Percentiles rank a stretch among this genome's conserved stretches.
phyloP scores from a whole-genome alignment of 805 yeast species.

The Debaryomyces maramus region DNA sequence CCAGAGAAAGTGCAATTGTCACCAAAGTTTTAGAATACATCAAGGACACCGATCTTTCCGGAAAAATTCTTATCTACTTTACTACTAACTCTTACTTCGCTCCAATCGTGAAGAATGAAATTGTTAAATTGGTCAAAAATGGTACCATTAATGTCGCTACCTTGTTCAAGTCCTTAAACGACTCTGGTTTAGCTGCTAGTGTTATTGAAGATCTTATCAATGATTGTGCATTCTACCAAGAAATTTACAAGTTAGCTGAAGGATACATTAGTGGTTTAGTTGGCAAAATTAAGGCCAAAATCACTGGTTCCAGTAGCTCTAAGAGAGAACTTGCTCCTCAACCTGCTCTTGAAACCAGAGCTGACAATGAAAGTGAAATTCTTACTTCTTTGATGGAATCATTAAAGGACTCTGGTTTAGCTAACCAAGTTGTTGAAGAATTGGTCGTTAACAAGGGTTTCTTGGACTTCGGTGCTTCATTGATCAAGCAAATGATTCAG shows the following conservation, averaged over 20 bases:
- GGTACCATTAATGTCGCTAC: conserved; percentile 35
- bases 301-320: conserved; percentile 18
- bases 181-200: conserved; percentile 41
- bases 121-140: conserved; percentile 29
- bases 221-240: conserved; percentile 41
- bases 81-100: conserved; percentile 32
- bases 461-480: conserved; percentile 39
- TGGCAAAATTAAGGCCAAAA: conserved; percentile 20
- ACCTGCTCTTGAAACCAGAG: conserved; percentile 12
- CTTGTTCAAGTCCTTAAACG: conserved; percentile 39
- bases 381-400: conserved; percentile 42
- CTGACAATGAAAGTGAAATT: conserved; percentile 13
- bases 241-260: conserved; percentile 38
- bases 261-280: conserved; percentile 32
- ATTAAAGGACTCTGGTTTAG: conserved; percentile 44
- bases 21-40: conserved; percentile 40
- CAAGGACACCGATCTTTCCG: conserved; percentile 37
- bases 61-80: conserved; percentile 33
- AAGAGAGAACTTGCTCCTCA: conserved; percentile 21
- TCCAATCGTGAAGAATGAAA: conserved; percentile 27
- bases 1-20: conserved; percentile 42
- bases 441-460: conserved; percentile 39
- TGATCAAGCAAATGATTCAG: conserved; percentile 31
- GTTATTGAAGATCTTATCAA: conserved; percentile 36
- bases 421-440: conserved; percentile 34